Evolutionary conservation across 768 basidiomycete species (phyloP).

Genomic region (Floccularia luteovirens): DNA sequence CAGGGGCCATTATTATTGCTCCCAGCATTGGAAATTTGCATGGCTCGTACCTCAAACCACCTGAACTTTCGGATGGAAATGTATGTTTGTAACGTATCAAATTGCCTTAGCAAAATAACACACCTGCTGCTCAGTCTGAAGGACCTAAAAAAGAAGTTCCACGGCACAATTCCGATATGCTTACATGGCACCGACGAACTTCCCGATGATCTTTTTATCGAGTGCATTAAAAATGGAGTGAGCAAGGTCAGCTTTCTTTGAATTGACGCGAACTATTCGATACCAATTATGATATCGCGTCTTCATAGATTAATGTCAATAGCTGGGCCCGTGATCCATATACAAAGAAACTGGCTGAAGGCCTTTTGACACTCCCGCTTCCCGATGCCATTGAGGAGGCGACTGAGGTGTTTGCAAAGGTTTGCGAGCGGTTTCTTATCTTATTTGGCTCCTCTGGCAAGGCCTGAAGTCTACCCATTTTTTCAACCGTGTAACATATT

Average conservation of each 20-base stretch:
- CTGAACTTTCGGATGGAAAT: constrained; percentile 39
- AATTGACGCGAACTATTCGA: background rate
- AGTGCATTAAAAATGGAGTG: constrained; percentile 37
- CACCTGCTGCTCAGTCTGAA: constrained; percentile 21
- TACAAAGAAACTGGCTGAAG: constrained; percentile 22
- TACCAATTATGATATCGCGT: too few relatives aligned
- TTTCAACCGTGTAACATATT: too few relatives aligned
- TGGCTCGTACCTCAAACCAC: constrained; percentile 34
- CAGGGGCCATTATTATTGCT: constrained; percentile 35
- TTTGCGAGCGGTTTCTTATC: constrained; percentile 31
- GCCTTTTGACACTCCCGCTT: constrained; percentile 26
- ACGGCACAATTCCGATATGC: constrained; percentile 27
- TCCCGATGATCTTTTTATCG: constrained; percentile 32
- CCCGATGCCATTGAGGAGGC: constrained; percentile 39
- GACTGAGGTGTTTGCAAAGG: constrained; percentile 29
- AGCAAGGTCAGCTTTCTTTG: constrained; percentile 23
- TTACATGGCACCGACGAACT: constrained; percentile 39
- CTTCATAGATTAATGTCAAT: constrained; percentile 43
- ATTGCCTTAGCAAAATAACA: background rate
- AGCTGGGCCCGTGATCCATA: constrained; percentile 40
- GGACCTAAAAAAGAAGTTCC: constrained; percentile 25
- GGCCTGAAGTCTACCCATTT: constrained; percentile 19
- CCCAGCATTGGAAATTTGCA: constrained; percentile 43
- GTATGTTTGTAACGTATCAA: constrained; percentile 15
- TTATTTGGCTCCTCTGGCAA: constrained; percentile 35